Conservation (phyloP, 352 stramenopile species). For the Saprolegnia parasitica region DNA sequence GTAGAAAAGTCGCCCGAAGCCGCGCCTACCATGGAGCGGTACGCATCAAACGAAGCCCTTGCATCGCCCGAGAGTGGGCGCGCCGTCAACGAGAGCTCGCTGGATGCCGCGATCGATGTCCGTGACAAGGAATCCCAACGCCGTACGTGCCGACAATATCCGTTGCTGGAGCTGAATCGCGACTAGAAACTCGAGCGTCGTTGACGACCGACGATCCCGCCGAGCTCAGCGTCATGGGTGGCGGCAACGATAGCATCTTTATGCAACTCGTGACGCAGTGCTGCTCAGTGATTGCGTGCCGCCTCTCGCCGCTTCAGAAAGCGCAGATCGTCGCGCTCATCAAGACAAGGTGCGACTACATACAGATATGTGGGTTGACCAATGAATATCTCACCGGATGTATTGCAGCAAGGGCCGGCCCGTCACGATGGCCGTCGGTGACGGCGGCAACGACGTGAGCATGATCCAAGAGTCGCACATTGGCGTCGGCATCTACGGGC, state of each 20-base stretch:
- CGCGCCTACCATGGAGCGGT: neutral
- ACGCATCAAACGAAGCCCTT: neutral
- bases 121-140: conserved; percentile 2
- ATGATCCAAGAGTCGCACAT: conserved; percentile 94
- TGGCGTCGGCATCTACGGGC: conserved; percentile 90
- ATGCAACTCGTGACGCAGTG: conserved; percentile 68
- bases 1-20: conserved; percentile 11
- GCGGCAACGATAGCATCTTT: conserved; percentile 36
- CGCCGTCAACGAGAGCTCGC: neutral
- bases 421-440: conserved; percentile 89
- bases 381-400: conserved; percentile 10
- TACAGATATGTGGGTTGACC: neutral
- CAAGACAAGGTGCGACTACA: conserved; percentile 47
- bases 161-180: conserved; percentile 4
- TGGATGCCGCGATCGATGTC: neutral
- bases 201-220: neutral
- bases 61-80: neutral
- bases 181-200: neutral
- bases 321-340: conserved; percentile 76
- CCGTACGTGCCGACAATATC: neutral
- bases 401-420: conserved; percentile 36
- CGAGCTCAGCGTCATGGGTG: conserved; percentile 3
- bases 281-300: conserved; percentile 81
- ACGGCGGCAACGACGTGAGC: conserved; percentile 95
- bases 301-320: conserved; percentile 87